These are phyloP conservation scores for Tolypocladium tropicale DNA, from an alignment of 2,329 filamentous ascomycete species.

Conservation along the genomic window DNA sequence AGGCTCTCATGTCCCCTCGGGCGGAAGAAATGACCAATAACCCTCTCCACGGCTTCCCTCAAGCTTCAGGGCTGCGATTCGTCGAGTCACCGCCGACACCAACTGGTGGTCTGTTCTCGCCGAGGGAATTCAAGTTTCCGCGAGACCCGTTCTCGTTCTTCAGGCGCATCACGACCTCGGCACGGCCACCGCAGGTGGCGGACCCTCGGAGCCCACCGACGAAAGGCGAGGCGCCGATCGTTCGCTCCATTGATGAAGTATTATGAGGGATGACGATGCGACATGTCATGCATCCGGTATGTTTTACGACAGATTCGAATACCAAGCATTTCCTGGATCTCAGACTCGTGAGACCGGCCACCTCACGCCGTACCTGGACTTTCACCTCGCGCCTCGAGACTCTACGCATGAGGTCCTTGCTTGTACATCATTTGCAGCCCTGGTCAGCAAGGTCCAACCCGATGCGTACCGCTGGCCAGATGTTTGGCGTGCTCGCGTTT, in stretches of 20 bases:
- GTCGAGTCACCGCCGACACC: slow-evolving; percentile 42
- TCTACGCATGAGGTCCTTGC: background rate
- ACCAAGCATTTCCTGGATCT: background rate
- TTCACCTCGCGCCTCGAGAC: background rate
- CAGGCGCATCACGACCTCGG: slow-evolving; percentile 33
- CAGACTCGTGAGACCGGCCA: background rate
- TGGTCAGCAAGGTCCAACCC: too few relatives aligned
- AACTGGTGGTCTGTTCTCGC: slow-evolving; percentile 42
- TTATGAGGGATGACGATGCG: slow-evolving; percentile 34
- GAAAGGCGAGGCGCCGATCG: slow-evolving; percentile 63
- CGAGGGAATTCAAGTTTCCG: slow-evolving; percentile 40
- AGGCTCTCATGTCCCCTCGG: slow-evolving; percentile 59
- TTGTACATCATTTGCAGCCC: background rate
- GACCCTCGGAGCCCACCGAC: slow-evolving; percentile 70
- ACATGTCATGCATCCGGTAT: background rate
- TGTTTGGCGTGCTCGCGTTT: background rate
- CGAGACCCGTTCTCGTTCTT: slow-evolving; percentile 43
- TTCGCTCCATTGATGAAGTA: slow-evolving; percentile 68
- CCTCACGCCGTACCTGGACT: background rate
- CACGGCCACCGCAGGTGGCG: slow-evolving; percentile 37
- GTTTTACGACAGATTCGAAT: background rate
- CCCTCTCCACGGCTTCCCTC: slow-evolving; percentile 41
- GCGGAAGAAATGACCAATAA: slow-evolving; percentile 64
- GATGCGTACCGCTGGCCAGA: background rate
- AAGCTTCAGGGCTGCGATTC: slow-evolving; percentile 39